Base-by-base conservation (phyloP, 352 stramenopile species). In the Phytophthora chlamydospora region DNA sequence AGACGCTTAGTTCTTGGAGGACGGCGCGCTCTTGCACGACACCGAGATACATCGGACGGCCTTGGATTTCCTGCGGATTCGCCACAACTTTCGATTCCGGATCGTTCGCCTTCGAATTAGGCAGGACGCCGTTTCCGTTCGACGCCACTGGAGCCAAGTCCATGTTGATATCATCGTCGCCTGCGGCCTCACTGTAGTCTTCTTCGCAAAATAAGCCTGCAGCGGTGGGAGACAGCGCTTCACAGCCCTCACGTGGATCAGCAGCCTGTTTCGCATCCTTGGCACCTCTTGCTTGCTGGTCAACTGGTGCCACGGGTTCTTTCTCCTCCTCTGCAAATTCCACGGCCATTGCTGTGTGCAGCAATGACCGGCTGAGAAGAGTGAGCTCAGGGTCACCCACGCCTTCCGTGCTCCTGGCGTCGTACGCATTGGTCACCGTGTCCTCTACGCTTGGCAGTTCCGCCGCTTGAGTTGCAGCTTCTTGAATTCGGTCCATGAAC, bases 1-100 rank as follows among this genome's bases (percentile, higher is more conserved):
- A 91, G 10, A 89, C 81, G 48, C 76, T 91, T 46, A 92, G 79
- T 51, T 94, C 85, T 52, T 94, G 83, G 17, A 94, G 75, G 41
- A 94, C 83, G 0, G 80, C 85, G 27, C 83, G 80, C 58, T 94
- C 85, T 66, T 94, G 85, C 44, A 83, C 66, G 11, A 62, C 73
- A 43, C 62, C 68, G 9, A 80, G 49, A 46, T 41, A 49, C n/a
- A 47, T 17, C n/a, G 40, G 4, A 27, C 51, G 40, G 49, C 38
- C 13, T 11, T 42, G 24, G 29, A 29, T 6, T 29, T 38, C 48
- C 39, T 61, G 32, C 33, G n/a, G 57, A 47, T 17, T 46, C 13
- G 31, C 34, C 39, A 47, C 29, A 32, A 17, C 14, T 13, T 41
- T 55, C 5, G 33, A 32, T 39, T 57, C 34, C 40, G 65, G 33